These are phyloP conservation scores for Sisymbrium altissimum DNA, from an alignment of 345 rosid genomes.

Conservation along the genomic window DNA sequence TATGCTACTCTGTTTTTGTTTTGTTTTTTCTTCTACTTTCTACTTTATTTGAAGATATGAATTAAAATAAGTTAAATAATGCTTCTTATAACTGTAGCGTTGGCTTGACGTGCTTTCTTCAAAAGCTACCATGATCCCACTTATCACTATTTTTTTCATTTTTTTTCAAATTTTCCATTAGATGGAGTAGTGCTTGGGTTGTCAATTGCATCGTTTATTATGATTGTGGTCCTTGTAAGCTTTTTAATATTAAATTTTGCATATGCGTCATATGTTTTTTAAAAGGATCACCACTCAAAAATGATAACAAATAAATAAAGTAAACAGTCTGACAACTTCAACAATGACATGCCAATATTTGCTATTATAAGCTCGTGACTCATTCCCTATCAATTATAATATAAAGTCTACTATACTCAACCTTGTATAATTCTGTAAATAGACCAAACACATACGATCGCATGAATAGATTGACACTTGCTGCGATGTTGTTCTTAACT, in stretches of 20 bases:
- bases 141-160: background rate
- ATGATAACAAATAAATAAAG: background rate
- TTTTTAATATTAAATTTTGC: background rate
- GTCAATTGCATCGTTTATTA: conserved; percentile 22
- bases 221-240: conserved; percentile 26
- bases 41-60: background rate
- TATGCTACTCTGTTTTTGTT: conserved; percentile 43
- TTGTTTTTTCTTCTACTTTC: background rate
- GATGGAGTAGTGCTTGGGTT: conserved; percentile 32
- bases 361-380: conserved; percentile 34
- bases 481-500: conserved; percentile 23
- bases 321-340: conserved; percentile 25
- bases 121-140: conserved; percentile 38
- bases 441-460: conserved; percentile 15
- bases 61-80: background rate
- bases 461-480: conserved; percentile 17
- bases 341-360: conserved; percentile 28
- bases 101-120: conserved; percentile 34
- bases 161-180: background rate
- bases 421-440: conserved; percentile 29
- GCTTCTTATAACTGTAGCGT: conserved; percentile 23
- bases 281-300: conserved; percentile 23
- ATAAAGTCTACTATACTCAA: background rate
- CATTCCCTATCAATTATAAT: conserved; percentile 8
- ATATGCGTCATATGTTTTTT: background rate